phyloP scores from a whole-genome alignment of 2,329 filamentous ascomycete species.

The Geoglossum cookeanum region DNA sequence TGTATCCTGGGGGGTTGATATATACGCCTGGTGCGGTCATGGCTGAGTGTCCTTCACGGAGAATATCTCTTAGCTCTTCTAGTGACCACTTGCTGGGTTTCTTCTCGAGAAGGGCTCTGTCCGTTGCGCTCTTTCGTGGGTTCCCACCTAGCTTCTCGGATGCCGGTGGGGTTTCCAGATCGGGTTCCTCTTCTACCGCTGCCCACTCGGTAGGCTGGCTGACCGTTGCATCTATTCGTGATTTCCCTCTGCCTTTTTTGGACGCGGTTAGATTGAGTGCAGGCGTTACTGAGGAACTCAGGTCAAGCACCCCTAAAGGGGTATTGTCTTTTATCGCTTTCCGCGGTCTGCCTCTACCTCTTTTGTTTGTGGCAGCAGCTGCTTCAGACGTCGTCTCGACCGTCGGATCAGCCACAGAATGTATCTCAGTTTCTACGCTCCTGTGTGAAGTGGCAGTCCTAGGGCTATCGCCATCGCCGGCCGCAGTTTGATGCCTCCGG shows the following conservation, averaged over 20 bases:
- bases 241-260: background rate
- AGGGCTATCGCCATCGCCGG: background rate
- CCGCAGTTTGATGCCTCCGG: background rate
- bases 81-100: background rate
- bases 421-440: background rate
- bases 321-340: background rate
- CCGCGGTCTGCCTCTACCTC: background rate
- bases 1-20: conserved; percentile 26
- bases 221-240: background rate
- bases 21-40: conserved; percentile 20
- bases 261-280: background rate
- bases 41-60: background rate
- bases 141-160: no score
- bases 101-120: background rate
- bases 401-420: background rate
- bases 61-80: background rate
- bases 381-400: background rate
- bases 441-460: background rate
- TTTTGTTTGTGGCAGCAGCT: background rate
- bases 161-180: background rate
- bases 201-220: background rate
- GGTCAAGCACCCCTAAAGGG: background rate
- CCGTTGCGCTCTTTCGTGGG: background rate
- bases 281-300: background rate
- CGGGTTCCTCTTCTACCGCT: background rate